Evolutionary conservation across 306 rosid species (phyloP).

Genomic region (Vigna trinervia): DNA sequence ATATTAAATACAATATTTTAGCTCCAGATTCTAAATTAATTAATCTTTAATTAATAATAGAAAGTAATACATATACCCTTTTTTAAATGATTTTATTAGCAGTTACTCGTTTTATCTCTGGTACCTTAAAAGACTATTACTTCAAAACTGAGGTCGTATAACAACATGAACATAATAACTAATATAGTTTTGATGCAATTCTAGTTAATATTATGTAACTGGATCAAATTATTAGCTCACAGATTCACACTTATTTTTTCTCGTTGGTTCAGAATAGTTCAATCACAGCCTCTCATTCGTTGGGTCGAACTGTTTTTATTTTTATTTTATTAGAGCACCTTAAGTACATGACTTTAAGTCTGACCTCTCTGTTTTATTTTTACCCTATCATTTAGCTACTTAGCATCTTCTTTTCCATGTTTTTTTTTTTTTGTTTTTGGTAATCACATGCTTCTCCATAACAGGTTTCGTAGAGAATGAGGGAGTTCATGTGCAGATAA

Average conservation of each 20-base stretch:
- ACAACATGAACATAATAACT: neutral
- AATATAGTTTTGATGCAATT: neutral
- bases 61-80: no score
- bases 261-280: neutral
- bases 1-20: no score
- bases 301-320: neutral
- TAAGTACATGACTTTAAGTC: slow-evolving; percentile 16
- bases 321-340: no score
- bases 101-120: no score
- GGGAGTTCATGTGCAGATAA: no score
- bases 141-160: no score
- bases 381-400: slow-evolving; percentile 9
- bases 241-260: neutral
- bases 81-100: no score
- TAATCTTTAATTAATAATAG: no score
- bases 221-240: neutral
- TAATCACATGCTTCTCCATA: neutral
- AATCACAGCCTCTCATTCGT: neutral
- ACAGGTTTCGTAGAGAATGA: no score
- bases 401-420: neutral
- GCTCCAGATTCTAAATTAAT: no score
- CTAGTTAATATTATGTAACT: neutral
- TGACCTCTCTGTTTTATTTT: slow-evolving; percentile 26
- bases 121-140: no score
- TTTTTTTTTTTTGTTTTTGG: slow-evolving; percentile 4